Base-by-base conservation (phyloP, 495 filamentous ascomycete genomes). In the Aspergillus baeticus region DNA sequence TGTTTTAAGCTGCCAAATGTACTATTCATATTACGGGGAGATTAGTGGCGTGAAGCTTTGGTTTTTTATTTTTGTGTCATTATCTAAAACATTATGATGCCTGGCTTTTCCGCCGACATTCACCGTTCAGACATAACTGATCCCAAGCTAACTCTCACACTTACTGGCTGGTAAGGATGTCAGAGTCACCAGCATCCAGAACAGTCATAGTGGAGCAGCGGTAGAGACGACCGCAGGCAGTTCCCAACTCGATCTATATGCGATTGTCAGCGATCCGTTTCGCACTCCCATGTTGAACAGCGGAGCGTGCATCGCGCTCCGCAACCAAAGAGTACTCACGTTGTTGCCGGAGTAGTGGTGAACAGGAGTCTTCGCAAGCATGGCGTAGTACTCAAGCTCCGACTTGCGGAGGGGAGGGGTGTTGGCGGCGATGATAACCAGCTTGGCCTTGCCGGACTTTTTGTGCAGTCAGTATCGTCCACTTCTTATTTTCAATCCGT, bases 261-360 rank as follows among this genome's bases (percentile, higher is more conserved):
- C 21, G n/a, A 42, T 22, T 5, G 26, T 64, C 46, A 64, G 62
- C 51, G 10, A 60, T 29, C 44, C 18, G 26, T 51, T 51, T 47
- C 39, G 6, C 6, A n/a, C n/a, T n/a, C 13, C 34, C 26, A 29
- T 42, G 6, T n/a, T 21, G n/a, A 13, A 15, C 34, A 20, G 29
- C 33, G 22, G 15, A 42, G 17, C 29, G 45, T 33, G 29, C 20
- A 15, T 36, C 35, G 17, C 29, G 13, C 17, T 14, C 42, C 15
- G 41, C 15, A 35, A 4, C 18, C 8, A 21, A 50, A 11, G 10
- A 15, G 17, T n/a, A 66, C 92, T 88, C 85, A 97, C 92, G 85
- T 96, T 97, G 85, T 94, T 96, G 55, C 93, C 94, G 60, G 82
- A 83, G 80, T 96, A 97, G 81, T 98, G 93, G 82, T 97, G 91